Percentiles rank a stretch among this genome's conserved stretches.
These are phyloP conservation scores for Erysimum pusillum DNA, from an alignment of 441 rosid genomes.

Conservation along the genomic window DNA sequence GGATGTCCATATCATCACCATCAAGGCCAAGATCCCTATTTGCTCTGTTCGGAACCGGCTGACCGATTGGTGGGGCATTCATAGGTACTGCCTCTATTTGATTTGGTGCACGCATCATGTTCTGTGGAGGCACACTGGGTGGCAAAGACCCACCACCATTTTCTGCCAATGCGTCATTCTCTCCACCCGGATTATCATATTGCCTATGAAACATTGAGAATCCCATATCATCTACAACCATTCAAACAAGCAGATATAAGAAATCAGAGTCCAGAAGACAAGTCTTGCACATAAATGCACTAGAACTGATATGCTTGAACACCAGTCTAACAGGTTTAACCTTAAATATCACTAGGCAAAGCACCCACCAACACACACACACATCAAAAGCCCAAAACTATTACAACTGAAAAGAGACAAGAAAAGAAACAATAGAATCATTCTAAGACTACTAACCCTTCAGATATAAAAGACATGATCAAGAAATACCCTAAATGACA, in stretches of 20 bases:
- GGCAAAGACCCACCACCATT: slow-evolving; percentile 54
- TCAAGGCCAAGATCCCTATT: slow-evolving; percentile 71
- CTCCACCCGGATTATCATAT: slow-evolving; percentile 56
- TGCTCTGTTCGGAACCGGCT: slow-evolving; percentile 54
- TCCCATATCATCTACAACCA: slow-evolving; percentile 62
- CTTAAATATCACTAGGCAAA: neutral
- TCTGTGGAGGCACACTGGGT: slow-evolving; percentile 54
- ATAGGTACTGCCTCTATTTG: slow-evolving; percentile 55
- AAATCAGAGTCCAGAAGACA: slow-evolving; percentile 35
- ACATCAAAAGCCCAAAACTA: slow-evolving; percentile 21
- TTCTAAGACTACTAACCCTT: slow-evolving; percentile 21
- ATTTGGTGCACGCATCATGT: slow-evolving; percentile 51
- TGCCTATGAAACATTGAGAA: slow-evolving; percentile 65
- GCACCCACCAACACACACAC: slow-evolving; percentile 15
- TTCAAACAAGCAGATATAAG: slow-evolving; percentile 39
- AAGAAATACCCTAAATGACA: slow-evolving; percentile 3
- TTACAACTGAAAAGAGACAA: neutral
- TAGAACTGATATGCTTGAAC: slow-evolving; percentile 22
- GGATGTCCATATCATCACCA: slow-evolving; percentile 86
- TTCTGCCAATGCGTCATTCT: slow-evolving; percentile 56
- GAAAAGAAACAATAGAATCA: slow-evolving; percentile 25
- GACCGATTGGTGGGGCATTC: slow-evolving; percentile 53
- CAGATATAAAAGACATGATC: slow-evolving; percentile 10
- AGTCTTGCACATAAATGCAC: slow-evolving; percentile 22
- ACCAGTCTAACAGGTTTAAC: slow-evolving; percentile 7